Conservation (phyloP, 1,139 yeast genomes). For the Petasospora fabianii region DNA sequence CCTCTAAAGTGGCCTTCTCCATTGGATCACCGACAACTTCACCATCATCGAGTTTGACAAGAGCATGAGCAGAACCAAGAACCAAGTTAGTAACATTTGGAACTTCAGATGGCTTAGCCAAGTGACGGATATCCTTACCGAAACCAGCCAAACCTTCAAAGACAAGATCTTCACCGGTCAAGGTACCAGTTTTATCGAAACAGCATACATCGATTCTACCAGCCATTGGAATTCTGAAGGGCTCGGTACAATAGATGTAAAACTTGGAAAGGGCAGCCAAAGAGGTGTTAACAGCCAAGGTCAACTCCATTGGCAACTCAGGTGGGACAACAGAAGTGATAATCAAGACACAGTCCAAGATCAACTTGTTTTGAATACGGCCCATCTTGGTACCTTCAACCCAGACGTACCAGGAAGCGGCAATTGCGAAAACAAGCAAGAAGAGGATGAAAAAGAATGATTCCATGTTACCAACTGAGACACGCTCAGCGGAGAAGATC, state of each 20-base stretch:
- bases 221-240: slow-evolving; percentile 95
- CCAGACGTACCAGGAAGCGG: slow-evolving; percentile 99
- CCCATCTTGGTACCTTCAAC: slow-evolving; percentile 95
- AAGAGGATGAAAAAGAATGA: slow-evolving; percentile 90
- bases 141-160: slow-evolving; percentile 97
- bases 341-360: slow-evolving; percentile 91
- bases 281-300: slow-evolving; percentile 95
- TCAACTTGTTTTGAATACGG: slow-evolving; percentile 87
- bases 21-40: slow-evolving; percentile 98
- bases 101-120: slow-evolving; percentile 52
- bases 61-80: slow-evolving; percentile 94
- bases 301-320: slow-evolving; percentile 97
- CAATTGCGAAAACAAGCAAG: slow-evolving; percentile 84
- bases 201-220: slow-evolving; percentile 98
- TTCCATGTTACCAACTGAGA: slow-evolving; percentile 93
- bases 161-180: slow-evolving; percentile 93
- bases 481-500: slow-evolving; percentile 96
- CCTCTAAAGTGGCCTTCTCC: slow-evolving; percentile 94
- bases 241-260: slow-evolving; percentile 95
- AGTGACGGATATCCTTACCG: slow-evolving; percentile 47
- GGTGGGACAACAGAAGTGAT: slow-evolving; percentile 99
- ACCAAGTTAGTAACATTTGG: slow-evolving; percentile 70
- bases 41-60: slow-evolving; percentile 91
- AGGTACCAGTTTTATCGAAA: slow-evolving; percentile 97
- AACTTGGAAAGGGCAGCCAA: slow-evolving; percentile 82